Evolutionary conservation across 441 rosid species (phyloP).

Genomic region (Euphorbia celastroides): DNA sequence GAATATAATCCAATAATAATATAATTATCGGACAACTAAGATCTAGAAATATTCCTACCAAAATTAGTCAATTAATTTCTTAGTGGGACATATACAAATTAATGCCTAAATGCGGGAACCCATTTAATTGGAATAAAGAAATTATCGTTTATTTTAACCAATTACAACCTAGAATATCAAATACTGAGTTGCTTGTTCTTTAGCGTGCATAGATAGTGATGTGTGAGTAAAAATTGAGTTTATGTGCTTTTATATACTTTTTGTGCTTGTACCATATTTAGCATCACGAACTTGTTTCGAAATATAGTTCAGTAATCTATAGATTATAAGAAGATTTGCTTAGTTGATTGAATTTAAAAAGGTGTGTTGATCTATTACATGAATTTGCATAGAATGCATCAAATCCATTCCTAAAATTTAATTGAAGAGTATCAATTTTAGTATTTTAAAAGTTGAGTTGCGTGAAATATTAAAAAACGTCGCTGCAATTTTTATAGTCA

Average conservation of each 20-base stretch:
- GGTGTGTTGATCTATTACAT: too few relatives aligned
- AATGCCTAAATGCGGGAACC: constrained; percentile 20
- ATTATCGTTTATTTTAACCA: constrained; percentile 10
- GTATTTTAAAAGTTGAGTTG: too few relatives aligned
- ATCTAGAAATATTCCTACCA: not conserved
- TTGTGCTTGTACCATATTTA: not conserved
- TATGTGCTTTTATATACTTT: not conserved
- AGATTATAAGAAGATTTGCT: too few relatives aligned
- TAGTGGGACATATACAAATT: constrained; percentile 22
- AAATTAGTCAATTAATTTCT: constrained; percentile 5
- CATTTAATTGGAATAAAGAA: constrained; percentile 11
- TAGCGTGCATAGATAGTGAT: constrained; percentile 17
- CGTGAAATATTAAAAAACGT: too few relatives aligned
- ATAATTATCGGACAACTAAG: not conserved
- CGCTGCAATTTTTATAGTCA: too few relatives aligned
- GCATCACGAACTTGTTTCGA: too few relatives aligned
- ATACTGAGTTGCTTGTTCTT: constrained; percentile 1
- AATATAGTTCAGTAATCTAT: too few relatives aligned
- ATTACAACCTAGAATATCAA: not conserved
- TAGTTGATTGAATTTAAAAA: too few relatives aligned
- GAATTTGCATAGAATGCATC: too few relatives aligned
- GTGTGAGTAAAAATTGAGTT: not conserved
- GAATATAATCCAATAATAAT: not conserved
- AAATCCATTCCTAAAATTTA: too few relatives aligned
- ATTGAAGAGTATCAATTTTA: too few relatives aligned